phyloP scores from a whole-genome alignment of 306 rosid genomes.

The Gleditsia sinensis region DNA sequence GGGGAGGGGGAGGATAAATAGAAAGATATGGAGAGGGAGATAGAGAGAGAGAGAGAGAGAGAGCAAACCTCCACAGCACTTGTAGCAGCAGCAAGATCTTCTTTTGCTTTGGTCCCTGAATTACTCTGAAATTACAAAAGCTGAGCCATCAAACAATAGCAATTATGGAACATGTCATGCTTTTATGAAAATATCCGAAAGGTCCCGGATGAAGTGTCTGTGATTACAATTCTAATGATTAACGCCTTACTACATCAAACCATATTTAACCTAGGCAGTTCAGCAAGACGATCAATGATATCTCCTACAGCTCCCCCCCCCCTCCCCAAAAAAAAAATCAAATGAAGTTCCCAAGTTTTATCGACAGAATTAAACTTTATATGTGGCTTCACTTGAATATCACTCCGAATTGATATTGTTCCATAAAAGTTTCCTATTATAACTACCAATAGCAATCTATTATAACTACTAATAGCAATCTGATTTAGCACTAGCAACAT shows the following conservation, averaged over 20 bases:
- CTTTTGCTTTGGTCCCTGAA: constrained; percentile 96
- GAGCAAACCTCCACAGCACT: constrained; percentile 76
- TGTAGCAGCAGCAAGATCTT: constrained; percentile 98
- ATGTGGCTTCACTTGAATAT: neutral
- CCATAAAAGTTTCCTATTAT: neutral
- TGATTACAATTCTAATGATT: neutral
- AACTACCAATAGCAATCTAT: neutral
- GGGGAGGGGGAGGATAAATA: neutral
- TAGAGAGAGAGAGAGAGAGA: neutral
- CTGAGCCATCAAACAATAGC: constrained; percentile 30
- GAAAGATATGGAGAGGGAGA: neutral
- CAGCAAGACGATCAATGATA: neutral
- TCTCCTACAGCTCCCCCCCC: neutral
- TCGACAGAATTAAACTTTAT: neutral
- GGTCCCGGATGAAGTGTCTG: neutral
- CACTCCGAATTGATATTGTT: neutral
- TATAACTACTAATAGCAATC: neutral
- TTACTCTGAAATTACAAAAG: constrained; percentile 73
- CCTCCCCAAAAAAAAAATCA: no score
- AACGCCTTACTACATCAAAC: neutral
- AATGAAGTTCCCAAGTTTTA: neutral
- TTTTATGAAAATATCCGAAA: neutral
- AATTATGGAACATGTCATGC: neutral
- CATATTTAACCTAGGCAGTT: neutral
- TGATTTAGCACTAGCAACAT: neutral